Evolutionary conservation across 768 basidiomycete genomes (phyloP).

Genomic region (Boletus edulis): DNA sequence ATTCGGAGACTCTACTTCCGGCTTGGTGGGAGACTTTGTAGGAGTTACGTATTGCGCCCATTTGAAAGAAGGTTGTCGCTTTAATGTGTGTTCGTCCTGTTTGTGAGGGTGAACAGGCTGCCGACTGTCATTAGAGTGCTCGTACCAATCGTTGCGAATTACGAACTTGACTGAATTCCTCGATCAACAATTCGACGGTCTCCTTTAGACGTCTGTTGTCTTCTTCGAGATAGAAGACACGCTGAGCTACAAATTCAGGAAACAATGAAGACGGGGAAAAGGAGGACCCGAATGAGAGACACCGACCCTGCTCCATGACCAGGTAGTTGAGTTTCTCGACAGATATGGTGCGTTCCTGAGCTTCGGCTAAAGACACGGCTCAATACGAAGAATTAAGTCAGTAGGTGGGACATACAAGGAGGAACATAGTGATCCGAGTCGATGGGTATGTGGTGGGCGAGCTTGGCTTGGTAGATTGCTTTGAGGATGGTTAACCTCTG

Average conservation of each 20-base stretch:
- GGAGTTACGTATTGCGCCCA: slow-evolving; percentile 84
- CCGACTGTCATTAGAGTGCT: neutral
- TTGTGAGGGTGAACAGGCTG: slow-evolving; percentile 7
- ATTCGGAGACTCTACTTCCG: slow-evolving; percentile 71
- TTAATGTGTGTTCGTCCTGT: slow-evolving; percentile 46
- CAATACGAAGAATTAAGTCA: neutral
- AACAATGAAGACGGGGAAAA: neutral
- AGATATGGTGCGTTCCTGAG: slow-evolving; percentile 52
- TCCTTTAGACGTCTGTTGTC: slow-evolving; percentile 72
- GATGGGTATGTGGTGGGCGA: slow-evolving; percentile 78
- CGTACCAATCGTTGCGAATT: slow-evolving; percentile 27
- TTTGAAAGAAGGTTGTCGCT: slow-evolving; percentile 80
- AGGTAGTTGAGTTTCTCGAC: slow-evolving; percentile 65
- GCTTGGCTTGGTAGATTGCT: slow-evolving; percentile 86
- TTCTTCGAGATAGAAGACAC: slow-evolving; percentile 68
- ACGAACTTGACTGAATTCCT: slow-evolving; percentile 56
- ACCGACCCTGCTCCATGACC: slow-evolving; percentile 72
- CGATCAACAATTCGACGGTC: slow-evolving; percentile 59
- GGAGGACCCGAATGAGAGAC: neutral
- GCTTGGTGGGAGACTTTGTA: slow-evolving; percentile 77
- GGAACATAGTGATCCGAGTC: slow-evolving; percentile 86
- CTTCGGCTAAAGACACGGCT: slow-evolving; percentile 46
- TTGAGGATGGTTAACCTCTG: slow-evolving; percentile 91
- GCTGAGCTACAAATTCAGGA: slow-evolving; percentile 51
- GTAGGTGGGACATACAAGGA: slow-evolving; percentile 59